A percentile compares a stretch with the other conserved stretches of the same genome.
Conservation (phyloP, 2,329 filamentous ascomycete species). For the Trichophyton verrucosum region DNA sequence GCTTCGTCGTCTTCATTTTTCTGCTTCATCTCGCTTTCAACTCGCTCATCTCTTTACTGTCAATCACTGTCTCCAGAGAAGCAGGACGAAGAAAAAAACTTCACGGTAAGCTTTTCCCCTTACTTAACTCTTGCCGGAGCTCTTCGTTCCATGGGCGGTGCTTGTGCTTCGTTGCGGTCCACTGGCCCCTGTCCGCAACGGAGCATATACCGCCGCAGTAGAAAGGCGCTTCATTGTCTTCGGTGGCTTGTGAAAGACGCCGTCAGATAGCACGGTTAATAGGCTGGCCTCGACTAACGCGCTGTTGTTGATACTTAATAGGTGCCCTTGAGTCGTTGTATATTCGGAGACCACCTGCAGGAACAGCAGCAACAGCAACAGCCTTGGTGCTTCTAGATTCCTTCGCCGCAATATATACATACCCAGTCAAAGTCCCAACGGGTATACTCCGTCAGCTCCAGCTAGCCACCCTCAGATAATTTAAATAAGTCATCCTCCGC, state of each 20-base stretch:
- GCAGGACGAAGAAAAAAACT: background rate
- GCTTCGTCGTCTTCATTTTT: background rate
- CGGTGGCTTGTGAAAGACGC: background rate
- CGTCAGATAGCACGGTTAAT: background rate
- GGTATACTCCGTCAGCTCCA: background rate
- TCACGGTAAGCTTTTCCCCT: background rate
- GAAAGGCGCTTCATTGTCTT: background rate
- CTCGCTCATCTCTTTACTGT: background rate
- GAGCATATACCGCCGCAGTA: background rate
- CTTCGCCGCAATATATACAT: background rate
- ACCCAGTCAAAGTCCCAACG: background rate
- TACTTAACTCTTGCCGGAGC: background rate
- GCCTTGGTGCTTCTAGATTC: background rate
- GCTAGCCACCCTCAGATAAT: background rate
- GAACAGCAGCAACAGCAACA: background rate
- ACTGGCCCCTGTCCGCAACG: conserved; percentile 2
- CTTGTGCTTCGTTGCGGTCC: background rate
- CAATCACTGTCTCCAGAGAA: background rate
- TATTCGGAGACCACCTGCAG: background rate
- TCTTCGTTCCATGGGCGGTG: background rate
- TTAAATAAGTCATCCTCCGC: conserved; percentile 1
- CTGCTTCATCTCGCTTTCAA: background rate
- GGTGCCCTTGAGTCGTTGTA: background rate
- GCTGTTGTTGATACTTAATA: background rate
- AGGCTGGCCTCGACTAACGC: background rate